Percentiles rank a stretch among this genome's conserved stretches.
These are phyloP conservation scores for Psophocarpus tetragonolobus DNA, from an alignment of 306 rosid genomes.

Conservation along the genomic window DNA sequence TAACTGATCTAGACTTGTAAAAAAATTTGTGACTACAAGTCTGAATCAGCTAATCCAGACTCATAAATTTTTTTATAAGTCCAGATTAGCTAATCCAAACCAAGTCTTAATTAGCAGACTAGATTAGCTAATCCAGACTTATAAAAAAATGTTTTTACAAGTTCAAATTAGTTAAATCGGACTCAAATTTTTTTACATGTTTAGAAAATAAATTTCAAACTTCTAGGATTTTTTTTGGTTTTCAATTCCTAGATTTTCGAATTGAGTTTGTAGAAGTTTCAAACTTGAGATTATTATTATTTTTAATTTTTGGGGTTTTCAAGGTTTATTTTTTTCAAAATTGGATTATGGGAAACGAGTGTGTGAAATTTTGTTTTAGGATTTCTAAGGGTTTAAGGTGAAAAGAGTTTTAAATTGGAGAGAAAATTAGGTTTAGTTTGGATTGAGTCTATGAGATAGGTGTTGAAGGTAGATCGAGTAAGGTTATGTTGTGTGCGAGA, in stretches of 20 bases:
- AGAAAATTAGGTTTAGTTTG: background rate
- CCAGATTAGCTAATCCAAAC: too few relatives aligned
- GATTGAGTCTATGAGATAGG: background rate
- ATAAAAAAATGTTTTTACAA: too few relatives aligned
- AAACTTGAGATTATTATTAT: background rate
- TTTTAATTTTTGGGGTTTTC: background rate
- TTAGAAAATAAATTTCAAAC: background rate
- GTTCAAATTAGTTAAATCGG: too few relatives aligned
- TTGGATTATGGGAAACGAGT: background rate
- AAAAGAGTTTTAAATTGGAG: conserved; percentile 15
- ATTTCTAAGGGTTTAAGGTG: conserved; percentile 8
- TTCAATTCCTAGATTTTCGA: background rate
- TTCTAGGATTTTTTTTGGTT: background rate
- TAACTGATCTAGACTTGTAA: too few relatives aligned
- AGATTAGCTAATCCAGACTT: too few relatives aligned
- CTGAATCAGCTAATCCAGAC: too few relatives aligned
- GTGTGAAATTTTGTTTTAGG: too few relatives aligned
- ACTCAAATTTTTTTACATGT: too few relatives aligned
- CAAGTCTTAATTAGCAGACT: too few relatives aligned
- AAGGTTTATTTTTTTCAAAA: too few relatives aligned
- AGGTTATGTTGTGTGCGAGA: conserved; percentile 37
- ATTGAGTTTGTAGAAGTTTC: background rate
- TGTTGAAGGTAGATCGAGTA: background rate
- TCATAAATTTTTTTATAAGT: too few relatives aligned
- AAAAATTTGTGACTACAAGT: too few relatives aligned